Evolutionary conservation across 306 rosid genomes (phyloP).

Genomic region (Pueraria montana): DNA sequence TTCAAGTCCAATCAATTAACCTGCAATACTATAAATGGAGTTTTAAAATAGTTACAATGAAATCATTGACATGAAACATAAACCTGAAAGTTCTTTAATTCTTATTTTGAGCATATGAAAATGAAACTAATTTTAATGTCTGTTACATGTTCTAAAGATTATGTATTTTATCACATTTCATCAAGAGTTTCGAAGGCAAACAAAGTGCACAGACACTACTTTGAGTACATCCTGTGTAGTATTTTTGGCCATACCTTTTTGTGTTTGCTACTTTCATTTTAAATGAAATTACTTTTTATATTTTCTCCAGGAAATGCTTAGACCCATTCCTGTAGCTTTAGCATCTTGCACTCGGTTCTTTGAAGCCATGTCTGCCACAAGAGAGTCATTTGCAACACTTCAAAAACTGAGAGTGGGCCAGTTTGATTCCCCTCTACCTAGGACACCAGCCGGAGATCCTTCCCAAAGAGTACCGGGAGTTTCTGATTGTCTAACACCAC

Average conservation of each 20-base stretch:
- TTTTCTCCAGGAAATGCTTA: slow-evolving; percentile 86
- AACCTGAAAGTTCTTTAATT: slow-evolving; percentile 13
- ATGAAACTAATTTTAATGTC: slow-evolving; percentile 8
- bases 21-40: not conserved
- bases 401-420: slow-evolving; percentile 85
- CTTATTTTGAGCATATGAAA: slow-evolving; percentile 19
- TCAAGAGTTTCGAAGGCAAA: slow-evolving; percentile 15
- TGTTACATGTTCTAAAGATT: slow-evolving; percentile 20
- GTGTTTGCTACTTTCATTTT: slow-evolving; percentile 27
- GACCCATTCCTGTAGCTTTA: slow-evolving; percentile 94
- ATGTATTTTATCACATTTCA: slow-evolving; percentile 18
- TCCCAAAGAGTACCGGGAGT: slow-evolving; percentile 65
- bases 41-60: not conserved
- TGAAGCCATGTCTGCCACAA: slow-evolving; percentile 98
- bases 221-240: not conserved
- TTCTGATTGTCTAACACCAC: slow-evolving; percentile 72
- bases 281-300: not conserved
- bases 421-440: slow-evolving; percentile 55
- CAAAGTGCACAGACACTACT: not conserved
- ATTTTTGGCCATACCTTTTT: not conserved
- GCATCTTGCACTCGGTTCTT: slow-evolving; percentile 96
- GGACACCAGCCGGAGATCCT: slow-evolving; percentile 70
- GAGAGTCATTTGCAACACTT: slow-evolving; percentile 93
- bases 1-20: not conserved
- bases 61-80: slow-evolving; percentile 9